Evolutionary conservation across 1,139 yeast genomes (phyloP), one percentile per base, ranked within the genome.

Genomic region (Geotrichum klebahnii): DNA sequence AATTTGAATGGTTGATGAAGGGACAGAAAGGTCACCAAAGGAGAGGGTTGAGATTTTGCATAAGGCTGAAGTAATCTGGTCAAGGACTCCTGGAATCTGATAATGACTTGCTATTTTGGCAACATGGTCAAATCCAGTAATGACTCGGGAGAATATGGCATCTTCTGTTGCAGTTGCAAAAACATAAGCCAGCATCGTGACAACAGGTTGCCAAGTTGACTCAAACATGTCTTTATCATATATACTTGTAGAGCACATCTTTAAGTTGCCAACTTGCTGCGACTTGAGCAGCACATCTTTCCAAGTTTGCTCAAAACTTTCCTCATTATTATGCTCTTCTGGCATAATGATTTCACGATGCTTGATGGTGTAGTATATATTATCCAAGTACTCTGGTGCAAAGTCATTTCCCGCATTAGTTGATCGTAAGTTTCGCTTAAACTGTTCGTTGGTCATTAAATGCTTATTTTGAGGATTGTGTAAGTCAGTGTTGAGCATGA

Each of bases 271-370:
- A 3, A 69, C 66, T 28, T 59, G 59, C 29, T 58, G 59, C 8
- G 59, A 62, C 55, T 59, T 63, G 1, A 88, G 78, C 48, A 90
- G 79, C 57, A 88, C 70, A 56, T 86, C 85, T 60, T 85, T 84
- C 99, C 99, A 94, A 16, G 84, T 81, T 62, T 86, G 92, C 63
- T 90, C 97, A 68, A 90, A 92, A 81, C 96, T 84, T 62, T 85
- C 89, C 29, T 81, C 83, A 16, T 74, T 74, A 36, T 88, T 89
- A 61, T 90, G 97, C 64, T 94, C 99, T 61, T 92, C 98, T 0
- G 98, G 97, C 90, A 94, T 87, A 50, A 94, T 88, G 56, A 92
- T 92, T 67, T 94, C 99, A 48, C 86, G 79, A 50, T 84, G 88
- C 57, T 80, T 78, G 53, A 94, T 90, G 1, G 95, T 84, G 35